Evolutionary conservation across 2,329 filamentous ascomycete species (phyloP).

Genomic region (Dryadomyces quercus-mongolicae): DNA sequence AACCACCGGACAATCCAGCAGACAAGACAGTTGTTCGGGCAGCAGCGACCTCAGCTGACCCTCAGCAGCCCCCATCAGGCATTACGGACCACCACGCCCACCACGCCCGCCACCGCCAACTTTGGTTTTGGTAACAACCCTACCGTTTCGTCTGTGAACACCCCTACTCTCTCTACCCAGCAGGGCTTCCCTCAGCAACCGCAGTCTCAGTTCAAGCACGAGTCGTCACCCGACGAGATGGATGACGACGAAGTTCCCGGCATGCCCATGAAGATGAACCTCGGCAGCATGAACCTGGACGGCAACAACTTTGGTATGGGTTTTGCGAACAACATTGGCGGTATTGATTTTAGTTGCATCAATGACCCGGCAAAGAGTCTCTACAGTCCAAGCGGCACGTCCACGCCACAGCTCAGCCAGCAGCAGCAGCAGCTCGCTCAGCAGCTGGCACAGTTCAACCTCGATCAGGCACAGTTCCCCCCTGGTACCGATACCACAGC

Average conservation of each 20-base stretch:
- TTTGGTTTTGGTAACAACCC: conserved; percentile 85
- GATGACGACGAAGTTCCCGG: conserved; percentile 63
- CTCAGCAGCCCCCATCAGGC: conserved; percentile 71
- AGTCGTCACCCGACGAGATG: conserved; percentile 48
- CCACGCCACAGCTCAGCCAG: conserved; percentile 41
- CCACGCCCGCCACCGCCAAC: conserved; percentile 66
- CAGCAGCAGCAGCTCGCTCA: conserved; percentile 52
- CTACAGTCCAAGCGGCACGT: conserved; percentile 71
- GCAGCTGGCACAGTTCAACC: conserved; percentile 58
- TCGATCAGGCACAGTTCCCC: conserved; percentile 64
- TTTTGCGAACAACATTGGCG: conserved; percentile 34
- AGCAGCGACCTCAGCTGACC: conserved; percentile 60
- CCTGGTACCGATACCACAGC: conserved; percentile 59
- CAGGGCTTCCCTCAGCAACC: conserved; percentile 46
- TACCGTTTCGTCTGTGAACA: conserved; percentile 94
- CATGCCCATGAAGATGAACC: conserved; percentile 43
- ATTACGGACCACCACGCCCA: conserved; percentile 72
- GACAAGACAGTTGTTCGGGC: conserved; percentile 55
- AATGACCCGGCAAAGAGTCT: conserved; percentile 91
- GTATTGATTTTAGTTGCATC: conserved; percentile 49
- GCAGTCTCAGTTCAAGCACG: conserved; percentile 33
- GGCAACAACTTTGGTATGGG: conserved; percentile 35
- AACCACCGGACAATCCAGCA: conserved; percentile 54
- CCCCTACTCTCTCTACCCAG: conserved; percentile 75
- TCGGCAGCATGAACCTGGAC: conserved; percentile 50